Conservation (phyloP, 495 filamentous ascomycete species). For the Terfezia claveryi region DNA sequence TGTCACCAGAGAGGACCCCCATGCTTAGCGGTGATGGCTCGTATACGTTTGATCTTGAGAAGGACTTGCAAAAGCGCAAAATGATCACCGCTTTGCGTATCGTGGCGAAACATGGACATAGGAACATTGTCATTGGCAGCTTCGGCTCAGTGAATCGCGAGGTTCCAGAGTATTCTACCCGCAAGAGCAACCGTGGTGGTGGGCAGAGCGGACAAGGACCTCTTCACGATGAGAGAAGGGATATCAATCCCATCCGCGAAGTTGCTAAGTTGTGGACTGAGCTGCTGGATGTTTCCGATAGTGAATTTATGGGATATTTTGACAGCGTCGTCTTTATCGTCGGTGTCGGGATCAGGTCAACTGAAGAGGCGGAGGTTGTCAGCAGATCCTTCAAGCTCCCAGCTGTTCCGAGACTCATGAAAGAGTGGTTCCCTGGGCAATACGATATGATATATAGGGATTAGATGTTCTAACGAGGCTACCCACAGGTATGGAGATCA, state of each 20-base stretch:
- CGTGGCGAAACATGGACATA: constrained; percentile 35
- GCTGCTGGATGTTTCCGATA: constrained; percentile 28
- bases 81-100: constrained; percentile 47
- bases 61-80: constrained; percentile 47
- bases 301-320: constrained; percentile 44
- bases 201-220: neutral
- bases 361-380: neutral
- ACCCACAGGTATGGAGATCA: neutral
- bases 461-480: neutral
- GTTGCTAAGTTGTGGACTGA: constrained; percentile 48
- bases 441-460: neutral
- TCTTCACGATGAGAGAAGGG: constrained; percentile 9
- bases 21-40: constrained; percentile 42
- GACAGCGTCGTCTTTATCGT: constrained; percentile 49
- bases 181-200: constrained; percentile 1
- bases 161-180: neutral
- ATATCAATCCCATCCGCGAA: constrained; percentile 44
- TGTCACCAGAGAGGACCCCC: constrained; percentile 45
- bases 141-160: constrained; percentile 44
- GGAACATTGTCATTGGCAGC: constrained; percentile 40
- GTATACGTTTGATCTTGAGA: constrained; percentile 47
- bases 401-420: neutral
- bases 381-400: neutral
- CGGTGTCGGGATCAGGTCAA: constrained; percentile 16
- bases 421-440: neutral